Conservation (phyloP, 2,329 filamentous ascomycete species). For the Pseudogymnoascus sp. region DNA sequence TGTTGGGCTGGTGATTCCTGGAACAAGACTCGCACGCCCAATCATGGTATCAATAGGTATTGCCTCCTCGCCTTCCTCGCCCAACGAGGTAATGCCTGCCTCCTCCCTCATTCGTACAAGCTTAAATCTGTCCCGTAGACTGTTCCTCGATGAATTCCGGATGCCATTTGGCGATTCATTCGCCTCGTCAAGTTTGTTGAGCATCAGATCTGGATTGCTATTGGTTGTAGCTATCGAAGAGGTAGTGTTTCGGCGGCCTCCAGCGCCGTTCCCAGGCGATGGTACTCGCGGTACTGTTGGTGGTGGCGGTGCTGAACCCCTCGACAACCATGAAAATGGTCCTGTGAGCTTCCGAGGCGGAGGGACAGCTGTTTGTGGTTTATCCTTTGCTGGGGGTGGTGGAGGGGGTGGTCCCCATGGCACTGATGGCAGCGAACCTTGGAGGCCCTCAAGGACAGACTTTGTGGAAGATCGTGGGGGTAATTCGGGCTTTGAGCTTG, state of each 20-base stretch:
- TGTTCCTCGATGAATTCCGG: slow-evolving; percentile 45
- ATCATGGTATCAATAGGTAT: slow-evolving; percentile 34
- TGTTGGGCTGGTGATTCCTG: slow-evolving; percentile 34
- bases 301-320: slow-evolving; percentile 53
- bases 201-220: slow-evolving; percentile 73
- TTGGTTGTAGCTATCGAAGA: slow-evolving; percentile 70
- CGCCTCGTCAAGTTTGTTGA: slow-evolving; percentile 70
- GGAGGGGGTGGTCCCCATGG: slow-evolving; percentile 56
- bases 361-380: slow-evolving; percentile 21
- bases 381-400: slow-evolving; percentile 17
- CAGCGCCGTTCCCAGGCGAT: slow-evolving; percentile 24
- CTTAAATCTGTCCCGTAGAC: slow-evolving; percentile 71
- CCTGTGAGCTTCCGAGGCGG: slow-evolving; percentile 67
- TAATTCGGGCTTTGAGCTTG: slow-evolving; percentile 16
- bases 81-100: slow-evolving; percentile 45
- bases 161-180: slow-evolving; percentile 47
- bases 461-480: slow-evolving; percentile 40
- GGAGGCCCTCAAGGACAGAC: slow-evolving; percentile 60
- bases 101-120: slow-evolving; percentile 67
- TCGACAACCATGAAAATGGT: slow-evolving; percentile 78
- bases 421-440: slow-evolving; percentile 62
- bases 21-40: slow-evolving; percentile 35
- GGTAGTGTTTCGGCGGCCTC: slow-evolving; percentile 60
- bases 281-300: slow-evolving; percentile 32
- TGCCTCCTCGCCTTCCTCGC: slow-evolving; percentile 38